Percentiles rank a stretch among this genome's conserved stretches.
Evolutionary conservation across 2,329 filamentous ascomycete genomes (phyloP).

Genomic region (Ceratocystis papillata): DNA sequence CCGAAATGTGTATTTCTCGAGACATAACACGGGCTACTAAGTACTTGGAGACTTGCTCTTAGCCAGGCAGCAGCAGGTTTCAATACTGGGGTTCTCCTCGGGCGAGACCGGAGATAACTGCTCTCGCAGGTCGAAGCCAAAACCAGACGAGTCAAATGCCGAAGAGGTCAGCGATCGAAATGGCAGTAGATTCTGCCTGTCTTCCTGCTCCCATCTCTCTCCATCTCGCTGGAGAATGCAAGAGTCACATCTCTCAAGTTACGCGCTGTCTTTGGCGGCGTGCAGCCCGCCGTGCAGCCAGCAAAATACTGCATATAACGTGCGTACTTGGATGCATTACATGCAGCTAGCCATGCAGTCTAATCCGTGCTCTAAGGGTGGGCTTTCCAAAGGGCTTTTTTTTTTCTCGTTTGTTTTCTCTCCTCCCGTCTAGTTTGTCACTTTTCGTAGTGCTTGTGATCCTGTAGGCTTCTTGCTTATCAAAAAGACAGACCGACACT

Average conservation of each 20-base stretch:
- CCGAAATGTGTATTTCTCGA: too few relatives aligned
- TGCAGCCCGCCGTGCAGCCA: conserved; percentile 8
- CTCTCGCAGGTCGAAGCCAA: too few relatives aligned
- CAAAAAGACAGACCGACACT: background rate
- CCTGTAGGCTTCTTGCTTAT: background rate
- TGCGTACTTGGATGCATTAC: background rate
- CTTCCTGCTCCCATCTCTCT: too few relatives aligned
- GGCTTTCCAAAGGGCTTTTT: background rate
- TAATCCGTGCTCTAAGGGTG: background rate
- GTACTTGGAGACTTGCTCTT: too few relatives aligned
- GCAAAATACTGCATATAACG: background rate
- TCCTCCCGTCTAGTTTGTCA: background rate
- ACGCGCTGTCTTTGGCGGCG: conserved; percentile 9
- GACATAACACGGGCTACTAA: too few relatives aligned
- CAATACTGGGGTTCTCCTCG: too few relatives aligned
- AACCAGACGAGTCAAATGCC: too few relatives aligned
- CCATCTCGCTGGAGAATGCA: background rate
- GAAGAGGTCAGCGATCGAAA: too few relatives aligned
- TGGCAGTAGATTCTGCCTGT: too few relatives aligned
- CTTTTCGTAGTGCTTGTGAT: background rate
- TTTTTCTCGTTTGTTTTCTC: background rate
- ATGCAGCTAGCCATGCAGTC: conserved; percentile 1
- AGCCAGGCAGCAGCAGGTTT: too few relatives aligned
- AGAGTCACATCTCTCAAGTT: background rate
- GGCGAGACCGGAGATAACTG: too few relatives aligned